These are phyloP conservation scores for Acanthamoeba lugdunensis DNA, from an alignment of 208 protist species.

Conservation along the genomic window DNA sequence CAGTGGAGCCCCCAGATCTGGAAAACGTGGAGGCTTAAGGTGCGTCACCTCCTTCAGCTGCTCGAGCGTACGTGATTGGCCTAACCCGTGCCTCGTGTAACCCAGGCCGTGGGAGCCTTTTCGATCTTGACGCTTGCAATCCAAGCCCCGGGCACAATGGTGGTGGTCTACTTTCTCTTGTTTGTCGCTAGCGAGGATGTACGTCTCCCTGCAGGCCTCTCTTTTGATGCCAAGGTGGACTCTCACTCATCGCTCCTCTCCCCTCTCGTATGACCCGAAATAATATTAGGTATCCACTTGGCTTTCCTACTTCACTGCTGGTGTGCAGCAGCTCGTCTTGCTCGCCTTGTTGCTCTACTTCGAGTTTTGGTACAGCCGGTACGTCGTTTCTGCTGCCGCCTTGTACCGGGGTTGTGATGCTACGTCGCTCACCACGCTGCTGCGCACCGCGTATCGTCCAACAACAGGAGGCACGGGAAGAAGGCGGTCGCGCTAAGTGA, in stretches of 20 bases:
- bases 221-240: not conserved
- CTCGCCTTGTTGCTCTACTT: constrained; percentile 1
- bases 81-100: not conserved
- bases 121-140: constrained; percentile 20
- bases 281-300: not conserved
- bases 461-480: not conserved
- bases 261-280: not conserved
- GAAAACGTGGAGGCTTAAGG: constrained; percentile 9
- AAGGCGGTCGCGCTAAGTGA: not conserved
- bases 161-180: not conserved
- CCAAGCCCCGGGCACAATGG: constrained; percentile 26
- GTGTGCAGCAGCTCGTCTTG: not conserved
- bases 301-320: constrained; percentile 19
- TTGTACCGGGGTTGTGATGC: not conserved
- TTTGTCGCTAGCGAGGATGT: constrained; percentile 9
- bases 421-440: not conserved
- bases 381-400: not conserved
- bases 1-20: constrained; percentile 40
- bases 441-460: not conserved
- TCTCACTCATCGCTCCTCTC: not conserved
- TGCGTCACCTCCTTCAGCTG: not conserved
- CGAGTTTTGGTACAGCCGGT: constrained; percentile 29
- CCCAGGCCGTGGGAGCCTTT: not conserved
- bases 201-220: not conserved
- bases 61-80: not conserved